phyloP scores from a whole-genome alignment of 306 rosid species.

The Vigna reflexopilosa region DNA sequence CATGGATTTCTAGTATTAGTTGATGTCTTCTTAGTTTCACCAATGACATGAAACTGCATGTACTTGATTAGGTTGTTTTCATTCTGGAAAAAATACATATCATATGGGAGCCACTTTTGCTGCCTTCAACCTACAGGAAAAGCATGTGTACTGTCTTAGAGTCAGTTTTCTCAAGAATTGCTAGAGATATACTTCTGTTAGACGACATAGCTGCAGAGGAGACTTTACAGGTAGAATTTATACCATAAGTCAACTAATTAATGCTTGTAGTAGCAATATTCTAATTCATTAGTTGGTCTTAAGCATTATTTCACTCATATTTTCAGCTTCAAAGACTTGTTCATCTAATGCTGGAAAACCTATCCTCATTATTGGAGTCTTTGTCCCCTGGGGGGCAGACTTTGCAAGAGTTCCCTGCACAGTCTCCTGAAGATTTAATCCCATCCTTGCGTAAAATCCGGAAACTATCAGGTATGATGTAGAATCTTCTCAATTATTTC shows the following conservation, averaged over 20 bases:
- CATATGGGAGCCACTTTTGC: constrained; percentile 93
- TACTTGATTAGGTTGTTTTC: constrained; percentile 78
- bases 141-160: constrained; percentile 83
- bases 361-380: constrained; percentile 72
- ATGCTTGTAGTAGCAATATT: constrained; percentile 30
- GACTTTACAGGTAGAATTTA: constrained; percentile 76
- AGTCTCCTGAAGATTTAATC: constrained; percentile 61
- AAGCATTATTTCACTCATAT: constrained; percentile 34
- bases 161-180: constrained; percentile 81
- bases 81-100: constrained; percentile 87
- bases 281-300: constrained; percentile 42
- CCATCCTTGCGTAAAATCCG: constrained; percentile 83
- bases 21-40: constrained; percentile 30
- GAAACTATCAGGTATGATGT: constrained; percentile 83
- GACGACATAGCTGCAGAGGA: constrained; percentile 98
- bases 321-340: constrained; percentile 81
- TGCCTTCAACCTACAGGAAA: constrained; percentile 81
- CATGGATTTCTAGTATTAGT: constrained; percentile 21
- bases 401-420: constrained; percentile 52
- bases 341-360: constrained; percentile 75
- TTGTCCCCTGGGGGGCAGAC: constrained; percentile 56
- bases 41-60: constrained; percentile 37
- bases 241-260: background rate
- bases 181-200: constrained; percentile 75
- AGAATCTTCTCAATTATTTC: constrained; percentile 8